Percentiles rank a stretch among this genome's conserved stretches.
phyloP scores from a whole-genome alignment of 805 yeast species.

The Pichia ethanolica region DNA sequence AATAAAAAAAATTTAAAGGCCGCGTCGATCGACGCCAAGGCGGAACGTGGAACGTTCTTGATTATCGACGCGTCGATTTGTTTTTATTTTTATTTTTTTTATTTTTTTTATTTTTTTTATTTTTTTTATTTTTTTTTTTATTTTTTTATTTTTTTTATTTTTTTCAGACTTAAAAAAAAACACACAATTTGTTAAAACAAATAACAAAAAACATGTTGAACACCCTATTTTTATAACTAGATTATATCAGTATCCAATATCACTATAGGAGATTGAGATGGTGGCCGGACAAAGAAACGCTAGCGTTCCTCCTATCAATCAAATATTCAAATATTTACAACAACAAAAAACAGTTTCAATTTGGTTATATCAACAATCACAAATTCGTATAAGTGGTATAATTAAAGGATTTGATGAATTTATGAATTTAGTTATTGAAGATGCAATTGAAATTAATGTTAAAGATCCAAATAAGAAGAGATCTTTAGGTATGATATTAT shows the following conservation, averaged over 20 bases:
- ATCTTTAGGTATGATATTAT: conserved; percentile 62
- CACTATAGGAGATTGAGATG: conserved; percentile 20
- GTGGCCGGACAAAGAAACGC: conserved; percentile 38
- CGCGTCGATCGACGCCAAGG: no score
- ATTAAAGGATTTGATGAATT: conserved; percentile 95
- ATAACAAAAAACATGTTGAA: background rate
- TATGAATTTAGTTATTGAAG: conserved; percentile 71
- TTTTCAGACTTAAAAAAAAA: no score
- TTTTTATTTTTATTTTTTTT: no score
- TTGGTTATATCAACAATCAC: conserved; percentile 86
- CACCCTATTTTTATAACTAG: no score
- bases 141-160: no score
- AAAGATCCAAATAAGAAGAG: conserved; percentile 37
- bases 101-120: background rate
- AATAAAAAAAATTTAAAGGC: no score
- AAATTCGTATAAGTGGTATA: conserved; percentile 69
- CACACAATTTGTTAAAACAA: no score
- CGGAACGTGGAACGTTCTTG: no score
- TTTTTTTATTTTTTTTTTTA: background rate
- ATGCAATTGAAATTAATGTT: conserved; percentile 52
- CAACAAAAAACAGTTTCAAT: conserved; percentile 72
- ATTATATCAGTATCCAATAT: background rate
- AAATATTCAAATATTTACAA: conserved; percentile 80
- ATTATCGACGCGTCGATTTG: background rate
- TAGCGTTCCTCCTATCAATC: conserved; percentile 86